Evolutionary conservation across 139 green algal genomes (phyloP), one percentile per base, ranked within the genome.

Genomic region (Chlorella ohadii): DNA sequence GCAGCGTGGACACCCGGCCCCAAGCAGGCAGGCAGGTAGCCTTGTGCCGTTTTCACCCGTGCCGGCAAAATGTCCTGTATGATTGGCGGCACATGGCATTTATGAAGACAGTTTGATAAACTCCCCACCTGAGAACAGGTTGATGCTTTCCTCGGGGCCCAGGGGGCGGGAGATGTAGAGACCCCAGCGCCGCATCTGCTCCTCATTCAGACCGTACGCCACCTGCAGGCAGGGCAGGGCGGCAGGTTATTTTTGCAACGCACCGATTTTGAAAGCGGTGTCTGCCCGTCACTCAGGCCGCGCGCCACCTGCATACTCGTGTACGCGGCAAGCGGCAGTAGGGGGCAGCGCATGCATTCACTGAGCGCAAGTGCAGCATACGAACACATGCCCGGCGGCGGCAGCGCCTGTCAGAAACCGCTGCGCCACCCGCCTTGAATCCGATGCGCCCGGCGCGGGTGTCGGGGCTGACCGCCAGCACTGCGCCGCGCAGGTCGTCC

Each of bases 141-240:
- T 80, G 39, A 83, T 77, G 20, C 72, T 74, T 64, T 90, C 86
- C 61, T 90, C 86, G 36, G 86, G 82, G 47, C 64, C 76, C 64
- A 90, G 84, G 28, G 90, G 90, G 59, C 86, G 34, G 25, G 80
- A 89, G 36, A 93, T 39, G 63, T 93, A 92, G 15, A 91, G 68
- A 31, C 89, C 90, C 89, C 90, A 93, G 70, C 86, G 86, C 75
- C 66, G 76, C 86, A 90, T 90, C 70, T 90, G 86, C 38, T 90
- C 72, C 82, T 90, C 86, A 34, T 76, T 88, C 22, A 90, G 55
- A 28, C 86, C 86, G 44, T 90, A 90, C 23, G 86, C 86, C 70
- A 90, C 86, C 81, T 86, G 71, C 56, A n/a, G n/a, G n/a, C n/a
- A n/a, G n/a, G 44, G 44, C 44, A 51, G 44, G 44, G 44, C 44